Evolutionary conservation across 352 stramenopile species (phyloP), one percentile per base, ranked within the genome.

Genomic region (Phytopythium mirpurense): DNA sequence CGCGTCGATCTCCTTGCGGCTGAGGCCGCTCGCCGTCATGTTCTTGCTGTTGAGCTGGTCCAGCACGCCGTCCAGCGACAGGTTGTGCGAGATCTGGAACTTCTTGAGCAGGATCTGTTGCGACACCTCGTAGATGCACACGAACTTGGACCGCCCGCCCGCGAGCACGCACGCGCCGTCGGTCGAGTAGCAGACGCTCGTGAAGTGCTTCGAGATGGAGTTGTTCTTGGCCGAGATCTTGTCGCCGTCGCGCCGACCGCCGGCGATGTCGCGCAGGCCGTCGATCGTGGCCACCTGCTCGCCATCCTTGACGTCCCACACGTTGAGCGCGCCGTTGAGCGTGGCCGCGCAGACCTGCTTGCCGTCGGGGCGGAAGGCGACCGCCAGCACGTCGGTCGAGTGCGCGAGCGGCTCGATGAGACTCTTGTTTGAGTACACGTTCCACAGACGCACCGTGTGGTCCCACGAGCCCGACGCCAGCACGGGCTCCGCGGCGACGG

Each of bases 1-100:
- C 18, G 88, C 72, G 19, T 98, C 77, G 12, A 95, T 57, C 50
- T 91, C 75, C 16, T 45, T 57, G 59, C 86, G 84, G 41, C 73
- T 88, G 4, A 90, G 35, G 2, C 88, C 89, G 5, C 78, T 75
- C 21, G 79, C 70, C 5, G 81, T 96, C 50, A 96, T 67, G 37
- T 96, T 76, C 76, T 68, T 68, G 78, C 70, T 96, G 79, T 98
- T 91, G 55, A 99, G 88, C 66, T 97, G 83, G 68, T 99, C 96
- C 54, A 99, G 65, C 36, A 99, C 92, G 35, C 96, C 97, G 61
- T 99, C 96, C 1, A 96, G 67, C 31, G 85, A 96, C 42, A 96
- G 71, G 73, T 99, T 99, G 78, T 99, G 97, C 29, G 92, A 98
- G 40, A 99, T 84, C 78, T 99, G 96, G 68, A 99, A 99, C 68